Conservation (phyloP, 768 basidiomycete species). For the Leccinum ochraceum region DNA sequence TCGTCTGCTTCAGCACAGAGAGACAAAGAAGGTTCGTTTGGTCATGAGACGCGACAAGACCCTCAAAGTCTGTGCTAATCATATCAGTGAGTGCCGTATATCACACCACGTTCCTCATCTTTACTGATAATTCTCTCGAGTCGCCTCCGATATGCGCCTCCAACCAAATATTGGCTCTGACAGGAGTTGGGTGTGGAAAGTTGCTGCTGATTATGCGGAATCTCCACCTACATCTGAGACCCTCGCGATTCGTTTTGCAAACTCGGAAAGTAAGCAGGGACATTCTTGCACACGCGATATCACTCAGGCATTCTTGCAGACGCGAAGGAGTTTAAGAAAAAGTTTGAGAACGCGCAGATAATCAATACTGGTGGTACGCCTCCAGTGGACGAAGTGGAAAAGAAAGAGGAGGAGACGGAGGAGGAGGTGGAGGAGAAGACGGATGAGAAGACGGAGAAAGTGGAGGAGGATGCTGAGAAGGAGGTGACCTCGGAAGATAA, state of each 20-base stretch:
- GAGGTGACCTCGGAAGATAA: conserved; percentile 33
- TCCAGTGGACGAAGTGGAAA: conserved; percentile 25
- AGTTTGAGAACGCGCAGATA: conserved; percentile 84
- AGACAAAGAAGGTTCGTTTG: conserved; percentile 87
- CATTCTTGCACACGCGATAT: neutral
- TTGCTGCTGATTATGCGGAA: conserved; percentile 93
- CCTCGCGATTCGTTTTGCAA: conserved; percentile 97
- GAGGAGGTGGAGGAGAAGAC: conserved; percentile 28
- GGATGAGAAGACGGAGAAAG: conserved; percentile 27
- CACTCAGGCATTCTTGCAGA: conserved; percentile 44
- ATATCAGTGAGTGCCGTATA: conserved; percentile 63
- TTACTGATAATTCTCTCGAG: conserved; percentile 42
- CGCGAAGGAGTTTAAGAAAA: conserved; percentile 84
- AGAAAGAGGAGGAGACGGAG: conserved; percentile 30
- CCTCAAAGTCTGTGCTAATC: conserved; percentile 98
- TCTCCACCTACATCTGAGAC: conserved; percentile 89
- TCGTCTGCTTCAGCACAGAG: conserved; percentile 86
- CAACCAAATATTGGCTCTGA: conserved; percentile 99
- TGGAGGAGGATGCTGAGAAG: conserved; percentile 35
- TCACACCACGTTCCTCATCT: neutral
- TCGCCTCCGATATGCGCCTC: conserved; percentile 86
- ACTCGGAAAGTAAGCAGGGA: conserved; percentile 83
- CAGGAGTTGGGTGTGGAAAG: conserved; percentile 99
- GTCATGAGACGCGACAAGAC: conserved; percentile 99
- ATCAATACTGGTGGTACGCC: conserved; percentile 47